Conservation (phyloP, 2,329 filamentous ascomycete species). For the Pezicula neosporulosa region DNA sequence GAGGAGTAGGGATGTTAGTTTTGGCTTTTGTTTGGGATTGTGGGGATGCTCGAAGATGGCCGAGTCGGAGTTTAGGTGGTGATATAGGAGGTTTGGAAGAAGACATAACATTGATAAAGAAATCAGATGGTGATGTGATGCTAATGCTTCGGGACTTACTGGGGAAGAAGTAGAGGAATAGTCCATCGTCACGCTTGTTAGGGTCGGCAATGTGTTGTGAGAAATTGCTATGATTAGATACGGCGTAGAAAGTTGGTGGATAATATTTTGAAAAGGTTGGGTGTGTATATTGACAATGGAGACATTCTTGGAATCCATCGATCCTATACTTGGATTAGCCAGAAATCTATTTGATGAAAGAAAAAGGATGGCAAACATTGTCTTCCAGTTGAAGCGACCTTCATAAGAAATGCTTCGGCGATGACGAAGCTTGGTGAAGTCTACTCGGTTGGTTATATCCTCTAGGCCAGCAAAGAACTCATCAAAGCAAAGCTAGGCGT, state of each 20-base stretch:
- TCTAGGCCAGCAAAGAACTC: constrained; percentile 51
- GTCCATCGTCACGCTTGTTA: constrained; percentile 46
- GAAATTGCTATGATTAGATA: constrained; percentile 51
- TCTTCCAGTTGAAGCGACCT: constrained; percentile 57
- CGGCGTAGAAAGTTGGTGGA: constrained; percentile 50
- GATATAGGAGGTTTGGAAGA: no score
- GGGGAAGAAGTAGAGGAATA: constrained; percentile 57
- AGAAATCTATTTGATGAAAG: not conserved
- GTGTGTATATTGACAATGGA: constrained; percentile 57
- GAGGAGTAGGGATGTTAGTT: not conserved
- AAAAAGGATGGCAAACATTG: constrained; percentile 37
- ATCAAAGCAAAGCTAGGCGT: constrained; percentile 46
- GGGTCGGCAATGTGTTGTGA: constrained; percentile 53
- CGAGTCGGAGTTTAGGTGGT: no score
- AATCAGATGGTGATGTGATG: not conserved
- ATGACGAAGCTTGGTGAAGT: constrained; percentile 50
- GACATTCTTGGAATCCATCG: constrained; percentile 55
- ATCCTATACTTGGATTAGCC: constrained; percentile 32
- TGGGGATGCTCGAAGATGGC: no score
- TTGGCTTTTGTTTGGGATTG: no score
- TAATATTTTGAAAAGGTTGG: constrained; percentile 52
- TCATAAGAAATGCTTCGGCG: constrained; percentile 50
- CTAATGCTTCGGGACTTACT: constrained; percentile 16
- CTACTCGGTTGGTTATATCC: constrained; percentile 41
- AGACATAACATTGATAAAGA: no score